Conservation (phyloP, 768 basidiomycete species). For the Leccinum longicurvipes region DNA sequence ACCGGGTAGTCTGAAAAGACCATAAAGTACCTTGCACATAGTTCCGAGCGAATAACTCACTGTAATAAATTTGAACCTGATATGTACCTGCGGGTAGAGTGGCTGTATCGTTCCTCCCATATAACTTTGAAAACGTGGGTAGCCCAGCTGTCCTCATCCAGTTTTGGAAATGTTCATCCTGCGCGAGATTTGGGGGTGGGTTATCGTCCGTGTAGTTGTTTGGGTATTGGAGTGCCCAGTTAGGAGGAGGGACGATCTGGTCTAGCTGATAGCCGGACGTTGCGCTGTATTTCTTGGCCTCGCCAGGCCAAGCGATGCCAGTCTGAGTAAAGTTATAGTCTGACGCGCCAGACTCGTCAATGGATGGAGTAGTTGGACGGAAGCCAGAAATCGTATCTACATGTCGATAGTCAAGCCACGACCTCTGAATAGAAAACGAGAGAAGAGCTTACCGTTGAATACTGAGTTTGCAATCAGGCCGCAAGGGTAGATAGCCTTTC, state of each 20-base stretch:
- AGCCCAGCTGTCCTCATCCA: slow-evolving; percentile 99
- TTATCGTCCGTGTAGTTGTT: slow-evolving; percentile 62
- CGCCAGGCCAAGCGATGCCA: slow-evolving; percentile 96
- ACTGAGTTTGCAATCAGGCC: slow-evolving; percentile 96
- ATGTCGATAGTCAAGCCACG: not conserved
- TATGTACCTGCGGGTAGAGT: slow-evolving; percentile 72
- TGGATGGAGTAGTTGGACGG: slow-evolving; percentile 38
- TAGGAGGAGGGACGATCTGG: slow-evolving; percentile 86
- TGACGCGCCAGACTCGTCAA: slow-evolving; percentile 38
- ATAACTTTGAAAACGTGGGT: slow-evolving; percentile 95
- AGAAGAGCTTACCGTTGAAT: slow-evolving; percentile 73
- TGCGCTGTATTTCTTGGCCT: slow-evolving; percentile 82
- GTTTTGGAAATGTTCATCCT: slow-evolving; percentile 94
- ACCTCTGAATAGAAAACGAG: not conserved
- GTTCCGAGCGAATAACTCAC: slow-evolving; percentile 38
- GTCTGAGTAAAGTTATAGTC: slow-evolving; percentile 71
- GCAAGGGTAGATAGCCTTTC: slow-evolving; percentile 82
- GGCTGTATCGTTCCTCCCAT: slow-evolving; percentile 83
- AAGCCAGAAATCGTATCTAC: slow-evolving; percentile 79
- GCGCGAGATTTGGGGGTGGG: slow-evolving; percentile 68
- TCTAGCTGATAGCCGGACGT: slow-evolving; percentile 55
- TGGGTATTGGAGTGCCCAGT: slow-evolving; percentile 77
- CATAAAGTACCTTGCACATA: slow-evolving; percentile 2
- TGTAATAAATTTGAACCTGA: slow-evolving; percentile 71
- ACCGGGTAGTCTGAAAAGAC: slow-evolving; percentile 84